phyloP scores from a whole-genome alignment of 805 yeast genomes.

The Suhomyces sp. region DNA sequence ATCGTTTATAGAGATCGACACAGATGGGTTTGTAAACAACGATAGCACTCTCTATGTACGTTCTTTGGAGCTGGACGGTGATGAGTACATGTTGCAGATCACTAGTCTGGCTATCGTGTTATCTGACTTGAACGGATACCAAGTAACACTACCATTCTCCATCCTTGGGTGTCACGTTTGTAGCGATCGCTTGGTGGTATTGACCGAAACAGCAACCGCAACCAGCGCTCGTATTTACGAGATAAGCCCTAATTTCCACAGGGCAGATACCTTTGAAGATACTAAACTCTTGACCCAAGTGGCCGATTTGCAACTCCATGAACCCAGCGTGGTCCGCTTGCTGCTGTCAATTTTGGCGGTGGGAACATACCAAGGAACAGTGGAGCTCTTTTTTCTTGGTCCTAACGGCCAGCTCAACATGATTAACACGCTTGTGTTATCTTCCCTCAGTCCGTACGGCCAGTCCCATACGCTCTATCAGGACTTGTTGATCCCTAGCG shows the following conservation, averaged over 20 bases:
- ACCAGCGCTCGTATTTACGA: slow-evolving; percentile 3
- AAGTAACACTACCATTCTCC: neutral
- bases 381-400: neutral
- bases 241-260: slow-evolving; percentile 1
- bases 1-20: slow-evolving; percentile 25
- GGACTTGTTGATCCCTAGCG: slow-evolving; percentile 20
- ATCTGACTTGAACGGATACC: slow-evolving; percentile 17
- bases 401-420: neutral
- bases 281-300: neutral
- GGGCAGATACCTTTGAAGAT: neutral
- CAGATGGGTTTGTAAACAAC: slow-evolving; percentile 9
- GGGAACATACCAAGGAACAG: neutral
- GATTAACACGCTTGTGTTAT: neutral
- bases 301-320: neutral
- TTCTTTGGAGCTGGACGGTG: slow-evolving; percentile 3
- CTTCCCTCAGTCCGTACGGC: slow-evolving; percentile 5
- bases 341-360: neutral
- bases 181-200: slow-evolving; percentile 10
- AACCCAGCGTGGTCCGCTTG: slow-evolving; percentile 4
- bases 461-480: neutral
- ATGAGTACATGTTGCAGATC: slow-evolving; percentile 24
- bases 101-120: slow-evolving; percentile 19
- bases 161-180: slow-evolving; percentile 12
- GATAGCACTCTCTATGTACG: slow-evolving; percentile 15
- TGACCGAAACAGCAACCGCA: slow-evolving; percentile 12